Evolutionary conservation across 139 green algal genomes (phyloP).

Genomic region (Micromonas commoda): DNA sequence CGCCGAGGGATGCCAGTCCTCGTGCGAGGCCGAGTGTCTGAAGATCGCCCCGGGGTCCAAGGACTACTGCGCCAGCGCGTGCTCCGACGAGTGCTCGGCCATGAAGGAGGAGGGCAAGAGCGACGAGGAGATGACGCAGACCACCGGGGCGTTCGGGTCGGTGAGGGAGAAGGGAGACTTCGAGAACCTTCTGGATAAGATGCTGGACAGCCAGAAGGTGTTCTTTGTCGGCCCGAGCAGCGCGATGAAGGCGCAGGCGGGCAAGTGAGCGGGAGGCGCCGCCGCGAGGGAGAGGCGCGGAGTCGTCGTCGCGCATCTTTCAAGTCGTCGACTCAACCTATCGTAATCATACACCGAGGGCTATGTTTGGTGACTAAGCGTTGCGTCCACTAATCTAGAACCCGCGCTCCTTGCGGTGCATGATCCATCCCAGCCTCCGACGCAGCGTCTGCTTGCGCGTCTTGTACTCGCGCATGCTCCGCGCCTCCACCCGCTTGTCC

Average conservation of each 20-base stretch:
- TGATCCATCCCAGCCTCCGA: conserved; percentile 15
- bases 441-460: not conserved
- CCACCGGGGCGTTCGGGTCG: too few relatives aligned
- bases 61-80: conserved; percentile 22
- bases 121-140: not conserved
- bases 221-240: not conserved
- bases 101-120: not conserved
- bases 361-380: too few relatives aligned
- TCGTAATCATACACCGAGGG: too few relatives aligned
- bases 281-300: too few relatives aligned
- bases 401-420: conserved; percentile 2
- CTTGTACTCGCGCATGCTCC: not conserved
- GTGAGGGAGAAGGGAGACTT: not conserved
- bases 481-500: conserved; percentile 1
- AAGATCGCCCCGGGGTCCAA: conserved; percentile 18
- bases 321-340: too few relatives aligned
- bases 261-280: not conserved
- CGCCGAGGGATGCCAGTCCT: not conserved
- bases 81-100: conserved; percentile 18
- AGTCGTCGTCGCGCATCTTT: too few relatives aligned
- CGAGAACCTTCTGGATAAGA: not conserved
- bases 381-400: too few relatives aligned
- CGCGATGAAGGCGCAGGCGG: not conserved
- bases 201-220: not conserved
- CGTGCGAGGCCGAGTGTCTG: conserved; percentile 21